A percentile compares a stretch with the other conserved stretches of the same genome.
These are phyloP conservation scores for Coccomyxa subellipsoidea DNA, from an alignment of 163 green algal genomes.

Conservation along the genomic window DNA sequence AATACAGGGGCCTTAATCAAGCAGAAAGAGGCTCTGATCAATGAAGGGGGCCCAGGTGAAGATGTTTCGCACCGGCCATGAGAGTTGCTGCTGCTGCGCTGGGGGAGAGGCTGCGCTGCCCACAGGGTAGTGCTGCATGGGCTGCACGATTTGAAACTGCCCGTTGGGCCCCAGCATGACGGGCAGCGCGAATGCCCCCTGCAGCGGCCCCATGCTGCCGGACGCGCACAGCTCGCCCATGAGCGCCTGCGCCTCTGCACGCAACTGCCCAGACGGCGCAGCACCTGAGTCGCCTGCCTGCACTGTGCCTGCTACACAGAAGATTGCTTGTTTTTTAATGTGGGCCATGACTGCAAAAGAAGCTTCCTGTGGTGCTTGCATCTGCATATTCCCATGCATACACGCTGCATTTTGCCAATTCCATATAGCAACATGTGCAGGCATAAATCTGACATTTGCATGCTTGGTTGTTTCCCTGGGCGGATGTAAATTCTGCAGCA, in stretches of 20 bases:
- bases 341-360: too few relatives aligned
- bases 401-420: too few relatives aligned
- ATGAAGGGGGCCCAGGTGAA: not conserved
- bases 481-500: too few relatives aligned
- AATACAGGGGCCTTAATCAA: not conserved
- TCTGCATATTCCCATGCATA: too few relatives aligned
- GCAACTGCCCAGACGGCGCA: not conserved
- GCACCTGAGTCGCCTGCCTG: not conserved
- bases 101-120: not conserved
- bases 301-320: not conserved
- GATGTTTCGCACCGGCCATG: not conserved
- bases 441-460: too few relatives aligned
- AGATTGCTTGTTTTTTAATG: too few relatives aligned
- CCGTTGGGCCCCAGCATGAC: not conserved
- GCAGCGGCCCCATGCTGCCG: not conserved
- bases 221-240: not conserved
- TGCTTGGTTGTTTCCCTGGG: too few relatives aligned
- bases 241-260: not conserved
- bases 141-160: not conserved
- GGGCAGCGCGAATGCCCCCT: not conserved
- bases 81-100: not conserved
- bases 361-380: too few relatives aligned
- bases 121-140: not conserved
- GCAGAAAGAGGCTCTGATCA: not conserved
- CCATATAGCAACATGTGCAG: too few relatives aligned